phyloP scores from a whole-genome alignment of 2,329 filamentous ascomycete genomes.

The Penicillium sp. region DNA sequence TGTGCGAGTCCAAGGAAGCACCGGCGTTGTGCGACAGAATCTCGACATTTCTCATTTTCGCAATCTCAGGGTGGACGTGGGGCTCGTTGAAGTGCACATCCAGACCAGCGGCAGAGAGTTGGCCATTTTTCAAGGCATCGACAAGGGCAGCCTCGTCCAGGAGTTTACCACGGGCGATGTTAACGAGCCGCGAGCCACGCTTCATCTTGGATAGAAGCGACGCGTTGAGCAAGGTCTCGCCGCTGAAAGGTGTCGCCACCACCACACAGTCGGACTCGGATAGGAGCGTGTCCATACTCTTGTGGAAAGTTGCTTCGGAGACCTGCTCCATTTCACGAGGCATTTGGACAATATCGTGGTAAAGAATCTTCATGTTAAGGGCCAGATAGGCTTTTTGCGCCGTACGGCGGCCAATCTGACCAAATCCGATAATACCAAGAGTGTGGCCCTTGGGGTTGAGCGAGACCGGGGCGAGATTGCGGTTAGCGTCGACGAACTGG shows the following conservation, averaged over 20 bases:
- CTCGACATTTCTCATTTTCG: conserved; percentile 44
- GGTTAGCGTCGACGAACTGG: conserved; percentile 62
- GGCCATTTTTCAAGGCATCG: conserved; percentile 49
- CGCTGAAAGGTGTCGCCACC: conserved; percentile 48
- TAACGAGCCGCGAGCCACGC: conserved; percentile 50
- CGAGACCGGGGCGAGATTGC: conserved; percentile 59
- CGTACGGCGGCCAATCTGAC: conserved; percentile 65
- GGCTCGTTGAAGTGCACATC: conserved; percentile 60
- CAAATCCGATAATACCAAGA: conserved; percentile 69
- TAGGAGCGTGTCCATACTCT: conserved; percentile 47
- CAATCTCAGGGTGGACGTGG: conserved; percentile 48
- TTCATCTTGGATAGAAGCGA: conserved; percentile 51
- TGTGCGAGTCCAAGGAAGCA: conserved; percentile 51
- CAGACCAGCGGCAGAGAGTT: conserved; percentile 50
- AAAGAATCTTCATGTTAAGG: conserved; percentile 67
- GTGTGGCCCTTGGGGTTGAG: conserved; percentile 64
- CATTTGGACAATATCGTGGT: conserved; percentile 53
- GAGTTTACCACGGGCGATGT: conserved; percentile 54
- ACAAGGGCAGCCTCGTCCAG: conserved; percentile 54
- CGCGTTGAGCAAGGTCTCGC: conserved; percentile 46
- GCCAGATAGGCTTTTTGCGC: conserved; percentile 59
- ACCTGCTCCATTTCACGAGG: conserved; percentile 39
- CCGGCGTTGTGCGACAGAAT: conserved; percentile 53
- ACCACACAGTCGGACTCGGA: conserved; percentile 48
- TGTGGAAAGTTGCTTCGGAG: conserved; percentile 45